Conservation (phyloP, 1,284 basidiomycete genomes). For the Puccinia hordei region DNA sequence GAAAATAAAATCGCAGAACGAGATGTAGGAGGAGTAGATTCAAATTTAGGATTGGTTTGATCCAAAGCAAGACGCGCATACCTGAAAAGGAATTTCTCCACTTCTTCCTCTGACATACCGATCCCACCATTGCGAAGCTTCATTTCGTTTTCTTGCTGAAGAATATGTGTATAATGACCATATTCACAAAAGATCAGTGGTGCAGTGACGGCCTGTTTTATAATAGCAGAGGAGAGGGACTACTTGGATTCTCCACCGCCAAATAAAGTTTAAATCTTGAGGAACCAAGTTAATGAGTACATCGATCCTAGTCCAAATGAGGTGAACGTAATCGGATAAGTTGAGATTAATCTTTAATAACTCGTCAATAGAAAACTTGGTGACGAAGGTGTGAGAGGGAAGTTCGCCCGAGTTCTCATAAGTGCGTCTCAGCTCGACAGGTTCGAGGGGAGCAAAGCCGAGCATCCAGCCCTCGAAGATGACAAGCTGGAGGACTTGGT, state of each 20-base stretch:
- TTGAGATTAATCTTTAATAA: constrained; percentile 28
- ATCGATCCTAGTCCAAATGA: constrained; percentile 30
- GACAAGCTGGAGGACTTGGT: constrained; percentile 4
- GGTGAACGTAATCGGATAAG: constrained; percentile 4
- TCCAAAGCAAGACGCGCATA: not conserved
- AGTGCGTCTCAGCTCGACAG: not conserved
- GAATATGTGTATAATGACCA: not conserved
- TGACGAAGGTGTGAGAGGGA: constrained; percentile 16
- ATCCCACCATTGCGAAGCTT: constrained; percentile 31
- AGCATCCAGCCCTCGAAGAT: constrained; percentile 51
- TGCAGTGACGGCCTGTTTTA: not conserved
- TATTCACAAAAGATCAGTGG: not conserved
- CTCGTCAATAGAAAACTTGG: constrained; percentile 14
- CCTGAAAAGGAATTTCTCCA: constrained; percentile 29
- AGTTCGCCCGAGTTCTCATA: constrained; percentile 9
- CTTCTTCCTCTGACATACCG: constrained; percentile 44
- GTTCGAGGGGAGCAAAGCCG: constrained; percentile 24
- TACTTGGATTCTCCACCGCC: constrained; percentile 41
- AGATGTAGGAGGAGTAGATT: not conserved
- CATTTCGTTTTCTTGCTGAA: constrained; percentile 42
- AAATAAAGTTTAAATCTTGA: constrained; percentile 31
- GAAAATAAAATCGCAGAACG: not conserved
- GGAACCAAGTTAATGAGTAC: constrained; percentile 32
- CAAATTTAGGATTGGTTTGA: not conserved
- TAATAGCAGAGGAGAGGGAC: not conserved